Evolutionary conservation across 768 basidiomycete species (phyloP).

Genomic region (Trametes sanguinea): DNA sequence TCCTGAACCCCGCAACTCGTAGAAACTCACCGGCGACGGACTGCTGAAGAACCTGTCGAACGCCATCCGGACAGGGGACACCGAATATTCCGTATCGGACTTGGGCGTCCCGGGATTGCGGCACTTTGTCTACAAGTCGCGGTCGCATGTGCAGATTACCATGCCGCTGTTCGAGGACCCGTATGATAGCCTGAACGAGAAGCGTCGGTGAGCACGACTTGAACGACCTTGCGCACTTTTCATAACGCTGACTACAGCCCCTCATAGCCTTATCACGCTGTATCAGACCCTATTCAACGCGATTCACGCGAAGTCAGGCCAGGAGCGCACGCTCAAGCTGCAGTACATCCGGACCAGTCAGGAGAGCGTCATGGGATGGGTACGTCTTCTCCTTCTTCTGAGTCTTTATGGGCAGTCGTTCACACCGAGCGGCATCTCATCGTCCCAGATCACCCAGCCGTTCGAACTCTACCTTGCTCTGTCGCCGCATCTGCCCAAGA

Average conservation of each 20-base stretch:
- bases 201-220: slow-evolving; percentile 51
- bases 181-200: slow-evolving; percentile 64
- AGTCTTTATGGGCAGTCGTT: not conserved
- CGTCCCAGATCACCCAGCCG: slow-evolving; percentile 79
- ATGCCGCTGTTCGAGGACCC: slow-evolving; percentile 84
- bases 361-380: slow-evolving; percentile 95
- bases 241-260: slow-evolving; percentile 13
- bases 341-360: slow-evolving; percentile 84
- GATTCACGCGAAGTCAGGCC: slow-evolving; percentile 88
- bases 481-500: slow-evolving; percentile 84
- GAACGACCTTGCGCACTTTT: not conserved
- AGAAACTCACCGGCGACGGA: slow-evolving; percentile 70
- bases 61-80: slow-evolving; percentile 49
- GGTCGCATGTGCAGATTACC: slow-evolving; percentile 87
- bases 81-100: slow-evolving; percentile 69
- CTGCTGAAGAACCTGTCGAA: slow-evolving; percentile 51
- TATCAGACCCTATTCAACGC: slow-evolving; percentile 89
- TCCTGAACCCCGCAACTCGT: not conserved
- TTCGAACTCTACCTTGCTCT: slow-evolving; percentile 90
- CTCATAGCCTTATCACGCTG: slow-evolving; percentile 70
- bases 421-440: not conserved
- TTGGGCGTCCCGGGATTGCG: slow-evolving; percentile 87
- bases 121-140: slow-evolving; percentile 95
- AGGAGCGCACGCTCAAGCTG: slow-evolving; percentile 77
- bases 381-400: slow-evolving; percentile 40